Conservation (phyloP, 208 protist species). For the Acanthamoeba castellanii region DNA sequence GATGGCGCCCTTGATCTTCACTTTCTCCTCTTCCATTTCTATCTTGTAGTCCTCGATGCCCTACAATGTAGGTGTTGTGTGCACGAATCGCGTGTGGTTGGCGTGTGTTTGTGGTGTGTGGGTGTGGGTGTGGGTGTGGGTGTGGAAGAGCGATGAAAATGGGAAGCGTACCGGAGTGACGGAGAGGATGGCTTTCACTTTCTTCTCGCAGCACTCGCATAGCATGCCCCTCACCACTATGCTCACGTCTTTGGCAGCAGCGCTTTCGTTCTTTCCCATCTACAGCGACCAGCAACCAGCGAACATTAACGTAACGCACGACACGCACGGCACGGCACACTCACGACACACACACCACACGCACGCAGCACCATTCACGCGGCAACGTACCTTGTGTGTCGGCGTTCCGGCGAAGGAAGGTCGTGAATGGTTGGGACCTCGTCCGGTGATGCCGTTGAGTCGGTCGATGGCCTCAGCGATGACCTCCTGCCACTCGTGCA, state of each 20-base stretch:
- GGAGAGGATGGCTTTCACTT: background rate
- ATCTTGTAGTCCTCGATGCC: background rate
- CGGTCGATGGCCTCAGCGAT: background rate
- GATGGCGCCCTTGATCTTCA: background rate
- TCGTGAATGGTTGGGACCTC: background rate
- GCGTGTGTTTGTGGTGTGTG: no score
- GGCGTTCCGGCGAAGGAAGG: background rate
- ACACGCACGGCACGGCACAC: no score
- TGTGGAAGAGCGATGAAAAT: background rate
- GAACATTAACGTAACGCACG: no score
- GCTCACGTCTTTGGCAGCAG: background rate
- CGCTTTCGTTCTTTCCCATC: background rate
- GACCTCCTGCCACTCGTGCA: background rate
- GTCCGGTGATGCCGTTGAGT: background rate
- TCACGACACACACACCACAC: no score
- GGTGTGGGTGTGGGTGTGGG: rapidly evolving
- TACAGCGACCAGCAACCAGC: background rate
- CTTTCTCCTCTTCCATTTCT: background rate
- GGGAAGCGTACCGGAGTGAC: background rate
- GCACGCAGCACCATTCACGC: no score
- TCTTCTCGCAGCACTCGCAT: slow-evolving; percentile 18
- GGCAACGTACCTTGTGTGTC: background rate
- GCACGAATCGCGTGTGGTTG: no score
- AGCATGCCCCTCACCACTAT: background rate
- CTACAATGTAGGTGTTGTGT: background rate